phyloP scores from a whole-genome alignment of 2,329 filamentous ascomycete species.

The Venturia pyrina region DNA sequence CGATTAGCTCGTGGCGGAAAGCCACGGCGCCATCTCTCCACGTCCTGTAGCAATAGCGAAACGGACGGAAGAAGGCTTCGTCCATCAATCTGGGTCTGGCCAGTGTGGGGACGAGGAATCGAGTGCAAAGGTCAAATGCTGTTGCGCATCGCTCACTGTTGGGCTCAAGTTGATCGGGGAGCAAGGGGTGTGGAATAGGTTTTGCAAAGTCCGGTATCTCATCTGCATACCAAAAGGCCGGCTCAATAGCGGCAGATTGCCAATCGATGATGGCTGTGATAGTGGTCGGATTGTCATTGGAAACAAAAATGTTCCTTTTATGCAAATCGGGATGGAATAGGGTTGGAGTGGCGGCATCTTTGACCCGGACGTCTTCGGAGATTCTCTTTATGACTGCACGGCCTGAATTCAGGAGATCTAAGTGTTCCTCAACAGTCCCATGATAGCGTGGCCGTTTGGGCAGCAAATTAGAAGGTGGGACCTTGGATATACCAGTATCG shows the following conservation, averaged over 20 bases:
- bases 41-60: slow-evolving; percentile 31
- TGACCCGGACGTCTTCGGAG: slow-evolving; percentile 19
- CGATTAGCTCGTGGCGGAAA: slow-evolving; percentile 21
- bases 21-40: slow-evolving; percentile 32
- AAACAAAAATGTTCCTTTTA: slow-evolving; percentile 35
- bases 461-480: slow-evolving; percentile 20
- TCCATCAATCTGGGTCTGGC: slow-evolving; percentile 24
- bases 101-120: slow-evolving; percentile 24
- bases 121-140: slow-evolving; percentile 24
- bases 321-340: slow-evolving; percentile 33
- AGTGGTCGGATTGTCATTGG: slow-evolving; percentile 26
- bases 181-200: slow-evolving; percentile 17
- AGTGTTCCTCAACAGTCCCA: slow-evolving; percentile 26
- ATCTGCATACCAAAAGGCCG: slow-evolving; percentile 21
- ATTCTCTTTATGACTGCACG: slow-evolving; percentile 23
- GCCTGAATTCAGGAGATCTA: slow-evolving; percentile 22
- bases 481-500: slow-evolving; percentile 28
- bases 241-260: slow-evolving; percentile 32
- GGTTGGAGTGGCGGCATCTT: slow-evolving; percentile 16
- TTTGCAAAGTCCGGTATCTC: slow-evolving; percentile 21
- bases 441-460: slow-evolving; percentile 24
- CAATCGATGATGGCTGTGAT: slow-evolving; percentile 34
- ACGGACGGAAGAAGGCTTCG: slow-evolving; percentile 27
- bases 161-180: slow-evolving; percentile 15
- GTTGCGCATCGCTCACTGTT: slow-evolving; percentile 23